Percentiles rank a stretch among this genome's conserved stretches.
These are phyloP conservation scores for Verticillium dahliae DNA, from an alignment of 2,329 filamentous ascomycete species.

Conservation along the genomic window DNA sequence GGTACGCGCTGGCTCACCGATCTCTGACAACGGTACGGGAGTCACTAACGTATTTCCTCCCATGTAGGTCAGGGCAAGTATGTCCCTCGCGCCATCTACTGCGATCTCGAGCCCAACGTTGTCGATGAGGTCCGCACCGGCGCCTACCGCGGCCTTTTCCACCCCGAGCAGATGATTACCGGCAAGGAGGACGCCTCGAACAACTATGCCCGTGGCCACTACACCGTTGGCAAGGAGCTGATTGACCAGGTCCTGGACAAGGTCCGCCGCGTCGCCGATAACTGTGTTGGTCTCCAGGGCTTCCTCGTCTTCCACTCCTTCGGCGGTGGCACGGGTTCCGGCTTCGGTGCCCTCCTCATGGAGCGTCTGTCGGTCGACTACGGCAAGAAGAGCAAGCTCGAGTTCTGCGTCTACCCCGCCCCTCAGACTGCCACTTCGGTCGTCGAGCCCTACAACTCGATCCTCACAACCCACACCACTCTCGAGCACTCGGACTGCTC, in stretches of 20 bases:
- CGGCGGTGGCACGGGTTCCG: conserved; percentile 96
- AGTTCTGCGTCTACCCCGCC: conserved; percentile 98
- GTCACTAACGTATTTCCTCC: conserved; percentile 14
- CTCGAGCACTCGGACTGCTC: conserved; percentile 99
- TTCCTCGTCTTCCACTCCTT: conserved; percentile 99
- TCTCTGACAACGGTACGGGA: too few relatives aligned
- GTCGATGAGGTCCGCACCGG: conserved; percentile 99
- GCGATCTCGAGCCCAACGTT: conserved; percentile 99
- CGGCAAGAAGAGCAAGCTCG: conserved; percentile 99
- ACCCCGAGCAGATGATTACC: conserved; percentile 99
- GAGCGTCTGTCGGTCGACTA: conserved; percentile 98
- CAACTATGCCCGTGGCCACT: conserved; percentile 99
- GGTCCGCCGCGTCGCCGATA: conserved; percentile 94
- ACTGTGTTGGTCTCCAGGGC: conserved; percentile 95
- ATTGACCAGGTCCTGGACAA: conserved; percentile 98
- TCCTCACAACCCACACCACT: conserved; percentile 97
- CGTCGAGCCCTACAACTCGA: conserved; percentile 99
- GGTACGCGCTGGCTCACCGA: conserved; percentile 47
- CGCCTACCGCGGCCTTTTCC: conserved; percentile 92
- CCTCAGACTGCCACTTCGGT: conserved; percentile 96
- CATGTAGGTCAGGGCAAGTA: conserved; percentile 89
- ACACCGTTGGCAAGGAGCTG: conserved; percentile 99
- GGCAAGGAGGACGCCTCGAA: conserved; percentile 99
- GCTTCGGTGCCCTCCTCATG: conserved; percentile 97
- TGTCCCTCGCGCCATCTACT: conserved; percentile 97